Conservation (phyloP, 306 rosid genomes). For the Lotus japonicus region DNA sequence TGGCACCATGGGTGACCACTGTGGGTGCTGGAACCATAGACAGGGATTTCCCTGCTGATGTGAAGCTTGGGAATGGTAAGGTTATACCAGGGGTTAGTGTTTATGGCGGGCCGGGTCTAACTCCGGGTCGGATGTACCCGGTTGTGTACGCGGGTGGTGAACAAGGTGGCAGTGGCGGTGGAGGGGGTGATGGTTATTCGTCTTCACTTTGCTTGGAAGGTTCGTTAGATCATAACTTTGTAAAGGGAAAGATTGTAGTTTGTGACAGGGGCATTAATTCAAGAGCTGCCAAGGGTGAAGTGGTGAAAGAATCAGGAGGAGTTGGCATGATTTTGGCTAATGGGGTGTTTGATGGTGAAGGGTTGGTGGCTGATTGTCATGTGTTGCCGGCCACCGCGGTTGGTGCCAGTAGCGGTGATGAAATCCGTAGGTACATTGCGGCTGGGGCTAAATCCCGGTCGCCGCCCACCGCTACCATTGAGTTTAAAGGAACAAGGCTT, state of each 20-base stretch:
- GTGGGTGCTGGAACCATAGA: constrained; percentile 96
- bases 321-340: constrained; percentile 80
- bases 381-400: constrained; percentile 78
- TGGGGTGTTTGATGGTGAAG: constrained; percentile 86
- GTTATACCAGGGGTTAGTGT: constrained; percentile 51
- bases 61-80: constrained; percentile 70
- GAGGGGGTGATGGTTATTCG: constrained; percentile 70
- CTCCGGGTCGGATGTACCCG: constrained; percentile 63
- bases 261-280: constrained; percentile 89
- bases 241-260: constrained; percentile 63
- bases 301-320: constrained; percentile 79
- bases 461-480: constrained; percentile 45
- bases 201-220: constrained; percentile 79
- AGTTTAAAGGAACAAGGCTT: constrained; percentile 68
- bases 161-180: constrained; percentile 32
- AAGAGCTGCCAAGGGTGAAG: constrained; percentile 79
- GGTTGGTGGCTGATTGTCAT: constrained; percentile 85
- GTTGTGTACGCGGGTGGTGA: constrained; percentile 63
- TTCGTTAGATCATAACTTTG: constrained; percentile 54
- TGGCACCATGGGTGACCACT: constrained; percentile 86
- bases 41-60: constrained; percentile 78
- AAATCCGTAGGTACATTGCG: constrained; percentile 52
- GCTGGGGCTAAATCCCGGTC: constrained; percentile 22
- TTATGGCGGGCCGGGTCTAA: constrained; percentile 69
- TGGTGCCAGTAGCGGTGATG: constrained; percentile 64